Percentiles rank a stretch among this genome's conserved stretches.
phyloP scores from a whole-genome alignment of 192 early-diverging fungal species.

The Rhizoclosmatium sp. region DNA sequence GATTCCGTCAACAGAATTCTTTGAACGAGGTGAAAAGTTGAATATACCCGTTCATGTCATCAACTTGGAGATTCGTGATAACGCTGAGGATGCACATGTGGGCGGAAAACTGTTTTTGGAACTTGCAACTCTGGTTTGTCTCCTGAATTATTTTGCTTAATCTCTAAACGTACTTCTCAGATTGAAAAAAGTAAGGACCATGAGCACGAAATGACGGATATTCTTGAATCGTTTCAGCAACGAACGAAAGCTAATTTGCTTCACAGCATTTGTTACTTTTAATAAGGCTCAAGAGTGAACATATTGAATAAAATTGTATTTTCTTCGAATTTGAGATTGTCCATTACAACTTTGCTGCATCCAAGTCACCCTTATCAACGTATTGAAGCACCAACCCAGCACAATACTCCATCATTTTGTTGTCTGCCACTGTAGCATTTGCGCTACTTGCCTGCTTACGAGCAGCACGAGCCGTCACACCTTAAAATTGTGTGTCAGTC shows the following conservation, averaged over 20 bases:
- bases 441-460: conserved; percentile 86
- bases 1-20: conserved; percentile 67
- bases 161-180: conserved; percentile 17
- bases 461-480: conserved; percentile 87
- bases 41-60: conserved; percentile 85
- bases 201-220: conserved; percentile 84
- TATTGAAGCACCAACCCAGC: conserved; percentile 64
- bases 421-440: conserved; percentile 37
- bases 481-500: conserved; percentile 43
- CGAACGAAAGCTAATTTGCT: conserved; percentile 53
- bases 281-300: neutral
- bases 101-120: conserved; percentile 87
- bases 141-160: neutral
- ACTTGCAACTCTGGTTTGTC: conserved; percentile 73
- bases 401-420: conserved; percentile 40
- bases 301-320: too few species aligned
- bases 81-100: conserved; percentile 83
- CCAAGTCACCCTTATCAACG: conserved; percentile 60
- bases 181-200: conserved; percentile 73
- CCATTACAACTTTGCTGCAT: conserved; percentile 25
- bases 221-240: conserved; percentile 76
- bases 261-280: conserved; percentile 52
- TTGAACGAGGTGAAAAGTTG: conserved; percentile 69
- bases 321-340: neutral
- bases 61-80: conserved; percentile 97